Conservation (phyloP, 345 rosid genomes). For the Garcia nutans region DNA sequence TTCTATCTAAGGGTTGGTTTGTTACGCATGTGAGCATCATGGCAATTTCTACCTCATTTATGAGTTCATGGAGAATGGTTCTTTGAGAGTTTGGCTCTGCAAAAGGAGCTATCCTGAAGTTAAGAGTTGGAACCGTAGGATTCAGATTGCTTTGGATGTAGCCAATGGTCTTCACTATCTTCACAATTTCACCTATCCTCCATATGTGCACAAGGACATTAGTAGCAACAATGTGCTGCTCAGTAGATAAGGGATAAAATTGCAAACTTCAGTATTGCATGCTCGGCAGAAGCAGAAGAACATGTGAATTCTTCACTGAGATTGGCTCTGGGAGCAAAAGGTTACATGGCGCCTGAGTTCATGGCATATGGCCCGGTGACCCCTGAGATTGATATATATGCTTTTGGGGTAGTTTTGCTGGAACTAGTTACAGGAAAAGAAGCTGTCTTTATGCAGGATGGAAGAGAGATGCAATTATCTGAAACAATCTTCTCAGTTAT, state of each 20-base stretch:
- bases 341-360: constrained; percentile 49
- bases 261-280: constrained; percentile 39
- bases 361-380: constrained; percentile 37
- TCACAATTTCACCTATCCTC: constrained; percentile 45
- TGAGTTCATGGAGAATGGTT: constrained; percentile 40
- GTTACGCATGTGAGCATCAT: constrained; percentile 31
- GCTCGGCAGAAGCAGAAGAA: constrained; percentile 32
- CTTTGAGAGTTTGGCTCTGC: constrained; percentile 40
- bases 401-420: constrained; percentile 48
- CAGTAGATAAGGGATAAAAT: constrained; percentile 38
- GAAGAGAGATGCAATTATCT: constrained; percentile 24
- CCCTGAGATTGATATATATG: constrained; percentile 42
- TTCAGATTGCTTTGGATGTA: constrained; percentile 48
- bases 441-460: constrained; percentile 30
- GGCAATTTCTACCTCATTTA: constrained; percentile 42
- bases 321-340: constrained; percentile 32
- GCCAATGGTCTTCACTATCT: constrained; percentile 47
- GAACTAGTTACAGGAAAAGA: constrained; percentile 45
- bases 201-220: constrained; percentile 44
- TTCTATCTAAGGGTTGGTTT: too few relatives aligned
- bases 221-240: constrained; percentile 42
- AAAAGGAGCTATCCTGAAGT: constrained; percentile 10
- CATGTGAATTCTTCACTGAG: constrained; percentile 19
- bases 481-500: constrained; percentile 19
- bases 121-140: constrained; percentile 32